Base-by-base conservation (phyloP, 2,329 filamentous ascomycete genomes). In the Pseudogymnoascus destructans region DNA sequence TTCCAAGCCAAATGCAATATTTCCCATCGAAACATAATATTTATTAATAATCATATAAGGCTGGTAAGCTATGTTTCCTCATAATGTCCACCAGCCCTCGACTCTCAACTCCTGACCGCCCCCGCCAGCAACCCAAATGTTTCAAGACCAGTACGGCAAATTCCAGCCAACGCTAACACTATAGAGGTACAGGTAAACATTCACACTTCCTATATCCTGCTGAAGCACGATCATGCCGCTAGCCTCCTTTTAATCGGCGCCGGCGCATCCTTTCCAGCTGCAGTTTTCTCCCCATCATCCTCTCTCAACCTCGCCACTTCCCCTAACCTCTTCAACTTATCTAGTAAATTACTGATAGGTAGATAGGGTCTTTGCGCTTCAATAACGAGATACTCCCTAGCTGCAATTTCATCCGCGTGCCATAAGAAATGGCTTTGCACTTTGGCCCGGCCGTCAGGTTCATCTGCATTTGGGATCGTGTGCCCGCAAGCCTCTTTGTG, bases 401-500 rank as follows among this genome's bases (percentile, higher is more conserved):
- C 49, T 62, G 62, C 73, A 13, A 77, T 72, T 60, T 80, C 78
- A 56, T 75, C 73, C 38, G 81, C 78, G 65, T 89, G 85, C 57
- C 79, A 73, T 36, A 74, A 74, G 62, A 84, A 78, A 66, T 89
- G 86, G 54, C 78, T 73, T 15, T 73, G 74, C 49, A 89, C 84
- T 8, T 79, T 70, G 3, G 74, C 71, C 60, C 80, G 77, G 21
- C 79, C 79, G 0, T 76, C 73, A 2, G 76, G 70, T 40, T 78
- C 74, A 46, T 81, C 77, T n/a, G 80, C 81, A 2, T 76, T 77
- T 61, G 83, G 82, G 9, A 88, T 80, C 38, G 83, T 75, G 63
- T 82, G 82, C 35, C 72, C 72, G 65, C 86, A 89, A 21, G 78
- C 82, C 9, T 81, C 79, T 61, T 85, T 76, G 3, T 78, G 77